These are phyloP conservation scores for Seminavis robusta DNA, from an alignment of 108 stramenopile species.

Conservation along the genomic window DNA sequence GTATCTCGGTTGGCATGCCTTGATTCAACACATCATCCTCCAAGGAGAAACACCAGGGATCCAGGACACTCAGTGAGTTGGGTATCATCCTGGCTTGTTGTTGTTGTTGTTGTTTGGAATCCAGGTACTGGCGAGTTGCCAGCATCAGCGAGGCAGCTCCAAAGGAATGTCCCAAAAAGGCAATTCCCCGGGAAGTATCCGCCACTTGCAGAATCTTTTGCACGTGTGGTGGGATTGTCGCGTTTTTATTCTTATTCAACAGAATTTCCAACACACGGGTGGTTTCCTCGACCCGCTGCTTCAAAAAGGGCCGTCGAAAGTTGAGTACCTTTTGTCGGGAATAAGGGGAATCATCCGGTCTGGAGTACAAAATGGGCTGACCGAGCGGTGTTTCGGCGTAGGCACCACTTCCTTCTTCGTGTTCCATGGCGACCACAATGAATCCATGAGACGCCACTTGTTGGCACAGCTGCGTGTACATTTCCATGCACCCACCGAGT, in stretches of 20 bases:
- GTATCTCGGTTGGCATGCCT: background rate
- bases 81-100: background rate
- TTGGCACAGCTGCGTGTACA: conserved; percentile 35
- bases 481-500: conserved; percentile 34
- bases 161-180: conserved; percentile 51
- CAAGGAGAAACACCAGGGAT: conserved; percentile 5
- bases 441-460: conserved; percentile 37
- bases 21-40: conserved; percentile 8
- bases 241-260: background rate
- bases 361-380: conserved; percentile 13
- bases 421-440: conserved; percentile 34
- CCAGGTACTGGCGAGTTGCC: background rate
- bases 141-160: conserved; percentile 38
- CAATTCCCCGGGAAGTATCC: conserved; percentile 9
- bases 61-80: conserved; percentile 22
- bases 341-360: conserved; percentile 22
- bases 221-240: background rate
- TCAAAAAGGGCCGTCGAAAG: conserved; percentile 20
- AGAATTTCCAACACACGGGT: conserved; percentile 1
- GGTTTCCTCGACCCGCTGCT: conserved; percentile 24
- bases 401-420: conserved; percentile 36
- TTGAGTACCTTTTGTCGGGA: conserved; percentile 28
- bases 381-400: conserved; percentile 14
- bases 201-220: conserved; percentile 11
- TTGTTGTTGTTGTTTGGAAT: background rate